Base-by-base conservation (phyloP, 2,329 filamentous ascomycete genomes). In the Ophiognomonia clavigignenti-juglandacearum region DNA sequence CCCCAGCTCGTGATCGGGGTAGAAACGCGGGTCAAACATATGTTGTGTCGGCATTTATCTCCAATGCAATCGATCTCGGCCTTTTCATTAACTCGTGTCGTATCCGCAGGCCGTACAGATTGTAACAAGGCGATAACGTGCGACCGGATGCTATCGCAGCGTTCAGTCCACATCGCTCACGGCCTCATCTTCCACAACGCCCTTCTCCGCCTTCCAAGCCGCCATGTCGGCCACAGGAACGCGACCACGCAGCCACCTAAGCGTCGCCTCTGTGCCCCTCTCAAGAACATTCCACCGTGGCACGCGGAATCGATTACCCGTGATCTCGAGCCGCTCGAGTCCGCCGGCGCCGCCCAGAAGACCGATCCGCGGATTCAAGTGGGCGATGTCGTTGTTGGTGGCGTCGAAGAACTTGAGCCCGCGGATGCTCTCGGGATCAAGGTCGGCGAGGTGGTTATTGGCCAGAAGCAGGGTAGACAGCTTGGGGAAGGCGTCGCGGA, bases 231-330 rank as follows among this genome's bases (percentile, higher is more conserved):
- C 75, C 1, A 75, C 71, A 0, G 87, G 83, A 29, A 95, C 85
- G 46, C 85, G 78, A 23, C 88, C 86, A 51, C 87, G 78, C 42
- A 96, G 65, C 86, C 89, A 96, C 41, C 82, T 75, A 55, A 96
- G 69, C 0, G 89, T 84, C 3, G 88, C 85, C 57, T 95, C 89
- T 0, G 91, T 96, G 1, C 92, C 92, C 53, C 89, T 86, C 51
- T 92, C 86, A 39, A 97, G 69, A 6, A 96, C 78, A 53, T 86
- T 86, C 70, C 86, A 91, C 47, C 87, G 81, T 0, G 92, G 92
- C 26, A 96, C 89, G 26, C 88, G 77, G 67, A 97, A 97, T 26
- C 83, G 77, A 62, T 97, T 97, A 0, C 90, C 90, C 23, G 79
- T 80, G 4, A 96, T 85, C 39, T 95, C 85, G 9, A 96, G 70